phyloP scores from a whole-genome alignment of 768 basidiomycete species.

The Lactarius akahatsu region DNA sequence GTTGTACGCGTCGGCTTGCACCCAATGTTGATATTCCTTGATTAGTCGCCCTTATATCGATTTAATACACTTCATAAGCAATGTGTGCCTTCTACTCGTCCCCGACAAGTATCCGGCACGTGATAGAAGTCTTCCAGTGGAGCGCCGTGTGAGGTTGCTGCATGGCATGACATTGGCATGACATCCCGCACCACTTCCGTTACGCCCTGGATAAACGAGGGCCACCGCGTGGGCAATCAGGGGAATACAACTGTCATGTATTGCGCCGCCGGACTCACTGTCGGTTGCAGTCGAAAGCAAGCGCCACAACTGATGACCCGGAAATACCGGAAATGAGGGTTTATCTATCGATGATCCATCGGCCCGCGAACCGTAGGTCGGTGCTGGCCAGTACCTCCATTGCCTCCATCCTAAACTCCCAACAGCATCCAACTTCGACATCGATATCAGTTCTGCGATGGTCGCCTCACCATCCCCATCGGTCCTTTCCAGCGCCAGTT shows the following conservation, averaged over 20 bases:
- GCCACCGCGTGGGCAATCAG: neutral
- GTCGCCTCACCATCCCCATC: constrained; percentile 24
- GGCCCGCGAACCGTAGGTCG: neutral
- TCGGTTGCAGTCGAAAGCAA: neutral
- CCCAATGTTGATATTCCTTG: neutral
- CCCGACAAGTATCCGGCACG: neutral
- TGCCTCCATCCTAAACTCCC: neutral
- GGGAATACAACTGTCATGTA: neutral
- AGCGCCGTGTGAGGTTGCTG: neutral
- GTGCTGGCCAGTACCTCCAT: neutral
- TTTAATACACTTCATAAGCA: neutral
- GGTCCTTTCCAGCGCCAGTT: constrained; percentile 21
- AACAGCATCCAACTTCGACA: neutral
- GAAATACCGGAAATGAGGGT: neutral
- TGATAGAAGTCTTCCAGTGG: neutral
- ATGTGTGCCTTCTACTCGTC: neutral
- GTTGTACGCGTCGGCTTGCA: neutral
- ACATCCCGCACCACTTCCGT: neutral
- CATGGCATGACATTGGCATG: neutral
- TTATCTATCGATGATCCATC: neutral
- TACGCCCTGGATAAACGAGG: neutral
- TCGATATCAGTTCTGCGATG: constrained; percentile 8
- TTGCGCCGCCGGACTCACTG: neutral
- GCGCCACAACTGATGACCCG: neutral
- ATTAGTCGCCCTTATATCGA: neutral